These are phyloP conservation scores for Colletotrichum caudatum DNA, from an alignment of 2,329 filamentous ascomycete species.

Conservation along the genomic window DNA sequence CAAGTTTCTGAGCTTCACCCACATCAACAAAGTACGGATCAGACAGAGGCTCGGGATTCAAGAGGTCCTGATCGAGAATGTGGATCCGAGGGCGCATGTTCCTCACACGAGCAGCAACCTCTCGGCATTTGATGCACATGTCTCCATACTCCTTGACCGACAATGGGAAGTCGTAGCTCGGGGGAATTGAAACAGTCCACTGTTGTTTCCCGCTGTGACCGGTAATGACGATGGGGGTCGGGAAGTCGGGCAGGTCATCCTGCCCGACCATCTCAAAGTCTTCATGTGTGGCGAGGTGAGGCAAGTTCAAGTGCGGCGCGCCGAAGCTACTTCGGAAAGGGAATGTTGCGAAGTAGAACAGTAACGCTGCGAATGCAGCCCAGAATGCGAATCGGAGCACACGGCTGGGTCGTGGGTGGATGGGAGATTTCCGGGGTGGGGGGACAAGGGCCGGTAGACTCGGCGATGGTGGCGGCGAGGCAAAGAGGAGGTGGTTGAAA, in stretches of 20 bases:
- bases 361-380: constrained; percentile 60
- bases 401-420: constrained; percentile 68
- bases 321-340: constrained; percentile 49
- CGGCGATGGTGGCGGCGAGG: constrained; percentile 76
- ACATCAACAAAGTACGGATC: constrained; percentile 82
- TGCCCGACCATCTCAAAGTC: constrained; percentile 76
- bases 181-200: constrained; percentile 87
- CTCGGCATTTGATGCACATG: constrained; percentile 75
- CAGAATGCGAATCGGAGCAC: constrained; percentile 69
- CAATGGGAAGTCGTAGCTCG: constrained; percentile 74
- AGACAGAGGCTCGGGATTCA: constrained; percentile 67
- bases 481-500: constrained; percentile 76
- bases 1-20: constrained; percentile 74
- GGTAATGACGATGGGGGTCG: constrained; percentile 77
- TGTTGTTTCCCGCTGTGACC: constrained; percentile 73
- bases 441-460: constrained; percentile 76
- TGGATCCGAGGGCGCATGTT: constrained; percentile 60
- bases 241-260: constrained; percentile 75
- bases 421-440: constrained; percentile 71
- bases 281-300: constrained; percentile 53
- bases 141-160: constrained; percentile 73
- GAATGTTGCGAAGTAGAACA: constrained; percentile 62
- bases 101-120: constrained; percentile 70
- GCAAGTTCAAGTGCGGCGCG: constrained; percentile 54
- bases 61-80: constrained; percentile 57